Evolutionary conservation across 2,329 filamentous ascomycete genomes (phyloP), one percentile per base, ranked within the genome.

Genomic region (Sporothrix dimorphospora): DNA sequence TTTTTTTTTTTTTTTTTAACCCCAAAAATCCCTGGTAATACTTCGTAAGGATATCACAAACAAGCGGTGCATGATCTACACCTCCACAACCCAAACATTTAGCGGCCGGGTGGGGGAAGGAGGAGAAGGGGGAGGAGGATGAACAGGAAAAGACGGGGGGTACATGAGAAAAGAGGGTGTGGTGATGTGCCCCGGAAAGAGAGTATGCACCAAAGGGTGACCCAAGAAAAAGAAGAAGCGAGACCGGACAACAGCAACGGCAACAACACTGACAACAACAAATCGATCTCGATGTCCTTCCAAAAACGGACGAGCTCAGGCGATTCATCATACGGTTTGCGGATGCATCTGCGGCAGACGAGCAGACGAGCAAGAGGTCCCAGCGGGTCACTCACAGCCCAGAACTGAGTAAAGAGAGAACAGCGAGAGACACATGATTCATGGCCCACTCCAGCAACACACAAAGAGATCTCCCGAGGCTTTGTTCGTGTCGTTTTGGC

Each of bases 11-110:
- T n/a, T n/a, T n/a, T n/a, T n/a, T n/a, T n/a, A n/a, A n/a, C n/a
- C n/a, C n/a, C n/a, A n/a, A n/a, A n/a, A n/a, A n/a, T n/a, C n/a
- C n/a, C n/a, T n/a, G n/a, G n/a, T n/a, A n/a, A n/a, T n/a, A n/a
- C n/a, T n/a, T n/a, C n/a, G n/a, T 16, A 3, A 11, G 57, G 21
- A 67, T 67, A 51, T 53, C 47, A 68, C 65, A 63, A 63, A 70
- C 68, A 47, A 70, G 42, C 12, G 24, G 61, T 49, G 69, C 69
- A 70, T 70, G 69, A 63, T 61, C 53, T 70, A 30, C 49, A 30
- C 69, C 42, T 61, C 55, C 55, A 70, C 55, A 49, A 70, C 51
- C 51, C 53, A 68, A 68, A 21, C 67, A 61, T 51, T 57, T 63
- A 70, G 69, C 19, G 34, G 57, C 69, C 19, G 55, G 45, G 27